phyloP scores from a whole-genome alignment of 2,329 filamentous ascomycete species.

The Penicillium psychrosexuale region DNA sequence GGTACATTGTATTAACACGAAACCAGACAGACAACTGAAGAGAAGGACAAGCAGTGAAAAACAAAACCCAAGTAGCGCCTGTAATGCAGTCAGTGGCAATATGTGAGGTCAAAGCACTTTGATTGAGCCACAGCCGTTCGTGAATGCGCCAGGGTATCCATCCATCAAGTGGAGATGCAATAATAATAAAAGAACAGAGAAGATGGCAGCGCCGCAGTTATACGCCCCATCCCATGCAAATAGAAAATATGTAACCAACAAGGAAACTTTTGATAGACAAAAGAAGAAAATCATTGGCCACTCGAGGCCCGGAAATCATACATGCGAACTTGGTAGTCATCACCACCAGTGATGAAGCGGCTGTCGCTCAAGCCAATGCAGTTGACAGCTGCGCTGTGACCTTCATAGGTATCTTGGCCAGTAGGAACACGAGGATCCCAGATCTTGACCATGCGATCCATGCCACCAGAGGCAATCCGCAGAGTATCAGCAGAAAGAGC shows the following conservation, averaged over 20 bases:
- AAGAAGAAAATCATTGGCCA: neutral
- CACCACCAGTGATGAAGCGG: constrained; percentile 84
- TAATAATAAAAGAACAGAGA: neutral
- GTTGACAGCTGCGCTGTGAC: constrained; percentile 85
- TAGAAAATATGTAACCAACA: constrained; percentile 1
- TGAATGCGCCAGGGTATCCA: constrained; percentile 23
- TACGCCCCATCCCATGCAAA: neutral
- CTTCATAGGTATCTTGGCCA: constrained; percentile 88
- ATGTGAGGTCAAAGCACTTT: neutral
- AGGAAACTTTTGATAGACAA: neutral
- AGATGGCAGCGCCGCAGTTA: neutral
- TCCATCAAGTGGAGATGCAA: constrained; percentile 12
- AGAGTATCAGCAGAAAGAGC: constrained; percentile 84
- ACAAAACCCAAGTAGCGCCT: neutral
- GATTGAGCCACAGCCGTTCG: neutral
- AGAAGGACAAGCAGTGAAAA: neutral
- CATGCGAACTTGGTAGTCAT: constrained; percentile 86
- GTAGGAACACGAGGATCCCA: constrained; percentile 92
- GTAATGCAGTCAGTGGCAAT: constrained; percentile 2
- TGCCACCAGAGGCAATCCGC: constrained; percentile 80
- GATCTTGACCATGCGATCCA: constrained; percentile 92
- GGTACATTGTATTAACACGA: neutral
- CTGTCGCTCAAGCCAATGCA: constrained; percentile 89
- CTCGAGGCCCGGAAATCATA: constrained; percentile 63
- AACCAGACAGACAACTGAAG: neutral